Evolutionary conservation across 805 yeast species (phyloP), one percentile per base, ranked within the genome.

Genomic region (Peterozyma toletana): DNA sequence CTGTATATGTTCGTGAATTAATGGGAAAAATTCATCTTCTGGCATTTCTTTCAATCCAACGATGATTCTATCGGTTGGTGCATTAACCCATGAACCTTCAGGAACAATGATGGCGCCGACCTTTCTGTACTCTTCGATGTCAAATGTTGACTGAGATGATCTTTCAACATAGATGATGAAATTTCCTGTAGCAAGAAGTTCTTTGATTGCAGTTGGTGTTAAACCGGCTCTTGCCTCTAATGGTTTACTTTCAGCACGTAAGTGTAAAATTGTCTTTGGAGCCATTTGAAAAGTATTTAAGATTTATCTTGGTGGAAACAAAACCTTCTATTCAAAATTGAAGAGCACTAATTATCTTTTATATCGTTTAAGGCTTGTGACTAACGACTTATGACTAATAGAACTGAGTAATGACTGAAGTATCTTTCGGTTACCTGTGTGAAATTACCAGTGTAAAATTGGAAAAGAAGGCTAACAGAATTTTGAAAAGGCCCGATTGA

Each of bases 171-270:
- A 87, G 39, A 93, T 78, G 53, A 82, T 78, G 70, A 87, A 93
- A 37, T 64, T 47, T 0, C 96, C 97, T 38, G 95, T 90, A 47
- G 83, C 87, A 49, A 87, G 64, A 50, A 93, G 73, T 55, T 81
- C 75, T 67, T 86, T 85, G 53, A 95, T 82, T 35, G 96, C 86
- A 37, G 87, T 67, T 30, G 99, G 99, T 1, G 99, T 89, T 55
- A 93, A 73, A 38, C 96, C 97, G 37, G 98, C 96, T 71, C 99
- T 84, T 49, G 95, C 96, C 70, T 93, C 99, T 57, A 88, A 68
- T 27, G 98, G 96, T 78, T 93, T 93, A 57, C 93, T 86, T 65
- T 93, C 99, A 31, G 97, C 97, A 73, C 99, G 84, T 50, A 93
- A 71, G 58, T 93, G 99, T 51, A 93, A 70, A 42, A 74, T 80